These are phyloP conservation scores for Wallacemonas sp. DNA, from an alignment of 208 protist species.

Conservation along the genomic window DNA sequence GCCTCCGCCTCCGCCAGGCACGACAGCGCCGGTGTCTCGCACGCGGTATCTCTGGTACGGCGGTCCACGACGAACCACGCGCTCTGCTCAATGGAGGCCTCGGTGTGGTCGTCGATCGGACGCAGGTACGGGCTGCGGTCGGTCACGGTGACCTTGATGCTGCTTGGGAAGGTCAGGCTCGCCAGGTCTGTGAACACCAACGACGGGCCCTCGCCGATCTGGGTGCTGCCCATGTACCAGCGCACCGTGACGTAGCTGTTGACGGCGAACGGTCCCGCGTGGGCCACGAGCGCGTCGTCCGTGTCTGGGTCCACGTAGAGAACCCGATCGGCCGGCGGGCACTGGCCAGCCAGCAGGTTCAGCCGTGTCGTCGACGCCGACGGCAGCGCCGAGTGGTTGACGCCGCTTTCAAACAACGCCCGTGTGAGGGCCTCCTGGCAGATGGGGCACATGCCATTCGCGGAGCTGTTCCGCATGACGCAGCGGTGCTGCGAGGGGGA, in stretches of 20 bases:
- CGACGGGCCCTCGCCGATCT: slow-evolving; percentile 14
- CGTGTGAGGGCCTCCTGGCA: slow-evolving; percentile 53
- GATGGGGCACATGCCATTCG: slow-evolving; percentile 55
- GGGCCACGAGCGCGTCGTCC: slow-evolving; percentile 3
- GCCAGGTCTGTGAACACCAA: slow-evolving; percentile 18
- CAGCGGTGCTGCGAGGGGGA: slow-evolving; percentile 42
- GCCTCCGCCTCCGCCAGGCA: background rate
- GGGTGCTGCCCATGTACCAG: slow-evolving; percentile 28
- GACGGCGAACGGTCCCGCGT: slow-evolving; percentile 29
- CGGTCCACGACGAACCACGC: slow-evolving; percentile 6
- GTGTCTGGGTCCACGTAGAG: slow-evolving; percentile 32
- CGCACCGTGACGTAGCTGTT: slow-evolving; percentile 36
- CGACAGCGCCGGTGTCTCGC: slow-evolving; percentile 2
- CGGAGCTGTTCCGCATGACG: slow-evolving; percentile 54
- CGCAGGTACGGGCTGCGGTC: slow-evolving; percentile 40
- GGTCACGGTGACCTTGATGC: slow-evolving; percentile 30
- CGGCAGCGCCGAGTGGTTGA: slow-evolving; percentile 10
- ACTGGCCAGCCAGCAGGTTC: slow-evolving; percentile 35
- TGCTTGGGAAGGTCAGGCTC: slow-evolving; percentile 35
- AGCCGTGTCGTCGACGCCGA: background rate
- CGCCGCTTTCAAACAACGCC: slow-evolving; percentile 33
- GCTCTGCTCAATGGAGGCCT: slow-evolving; percentile 10
- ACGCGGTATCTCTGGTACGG: background rate
- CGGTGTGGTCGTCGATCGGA: slow-evolving; percentile 7
- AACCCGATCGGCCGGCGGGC: slow-evolving; percentile 30